A percentile compares a stretch with the other conserved stretches of the same genome.
phyloP scores from a whole-genome alignment of 2,329 filamentous ascomycete species.

The Talaromyces piceae region DNA sequence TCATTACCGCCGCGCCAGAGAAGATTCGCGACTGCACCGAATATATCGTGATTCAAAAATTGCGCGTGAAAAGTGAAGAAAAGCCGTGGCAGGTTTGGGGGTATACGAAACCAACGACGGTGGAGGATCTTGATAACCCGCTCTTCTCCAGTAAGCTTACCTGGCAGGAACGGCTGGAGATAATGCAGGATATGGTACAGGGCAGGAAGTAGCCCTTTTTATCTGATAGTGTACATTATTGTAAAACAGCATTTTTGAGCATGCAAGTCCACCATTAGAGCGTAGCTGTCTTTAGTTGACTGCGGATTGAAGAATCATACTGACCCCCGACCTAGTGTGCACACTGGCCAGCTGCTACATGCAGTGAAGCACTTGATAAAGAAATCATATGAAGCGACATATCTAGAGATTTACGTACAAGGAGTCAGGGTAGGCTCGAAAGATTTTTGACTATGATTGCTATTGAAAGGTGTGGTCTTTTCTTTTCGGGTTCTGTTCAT shows the following conservation, averaged over 20 bases:
- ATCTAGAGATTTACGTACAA: no score
- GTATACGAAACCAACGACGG: conserved; percentile 34
- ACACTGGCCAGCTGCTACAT: no score
- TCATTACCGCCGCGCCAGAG: conserved; percentile 4
- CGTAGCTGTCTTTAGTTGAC: no score
- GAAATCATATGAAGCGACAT: no score
- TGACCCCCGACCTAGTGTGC: no score
- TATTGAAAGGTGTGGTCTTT: no score
- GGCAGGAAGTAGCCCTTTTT: neutral
- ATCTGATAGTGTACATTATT: neutral
- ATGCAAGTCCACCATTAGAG: no score
- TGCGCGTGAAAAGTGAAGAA: conserved; percentile 34
- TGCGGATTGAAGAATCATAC: no score
- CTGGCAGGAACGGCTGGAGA: conserved; percentile 25
- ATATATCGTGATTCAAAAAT: conserved; percentile 46
- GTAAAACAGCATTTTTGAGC: neutral
- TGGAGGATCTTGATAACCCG: conserved; percentile 31
- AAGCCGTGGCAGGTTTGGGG: conserved; percentile 47
- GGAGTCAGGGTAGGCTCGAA: no score
- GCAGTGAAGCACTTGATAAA: no score
- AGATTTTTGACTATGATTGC: no score
- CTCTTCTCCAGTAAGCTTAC: conserved; percentile 29
- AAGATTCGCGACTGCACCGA: conserved; percentile 40
- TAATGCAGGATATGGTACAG: conserved; percentile 6
- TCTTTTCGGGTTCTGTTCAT: no score